Conservation (phyloP, 257 asterid species). For the Ilex aquifolium region DNA sequence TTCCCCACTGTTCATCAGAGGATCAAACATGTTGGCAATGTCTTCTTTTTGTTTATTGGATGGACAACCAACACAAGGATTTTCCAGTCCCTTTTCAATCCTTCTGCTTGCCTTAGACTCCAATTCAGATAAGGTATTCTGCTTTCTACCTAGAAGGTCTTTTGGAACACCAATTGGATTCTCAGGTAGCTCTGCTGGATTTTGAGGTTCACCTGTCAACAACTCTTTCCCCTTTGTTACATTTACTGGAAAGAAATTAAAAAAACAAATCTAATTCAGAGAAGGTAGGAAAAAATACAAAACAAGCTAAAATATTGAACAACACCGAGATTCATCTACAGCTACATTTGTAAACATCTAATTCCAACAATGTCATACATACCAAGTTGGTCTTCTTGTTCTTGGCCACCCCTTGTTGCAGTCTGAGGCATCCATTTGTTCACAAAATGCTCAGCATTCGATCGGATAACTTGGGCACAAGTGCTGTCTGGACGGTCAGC, state of each 20-base stretch:
- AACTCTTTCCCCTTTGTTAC: slow-evolving; percentile 31
- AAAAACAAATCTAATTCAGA: slow-evolving; percentile 7
- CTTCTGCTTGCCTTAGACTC: slow-evolving; percentile 16
- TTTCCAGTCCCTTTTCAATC: slow-evolving; percentile 22
- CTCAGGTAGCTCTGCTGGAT: slow-evolving; percentile 34
- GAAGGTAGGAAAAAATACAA: slow-evolving; percentile 9
- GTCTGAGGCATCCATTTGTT: slow-evolving; percentile 26
- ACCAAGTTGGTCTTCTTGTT: slow-evolving; percentile 34
- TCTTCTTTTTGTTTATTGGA: slow-evolving; percentile 19
- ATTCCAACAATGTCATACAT: slow-evolving; percentile 1
- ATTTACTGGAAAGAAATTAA: slow-evolving; percentile 26
- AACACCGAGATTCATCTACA: background rate
- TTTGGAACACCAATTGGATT: slow-evolving; percentile 25
- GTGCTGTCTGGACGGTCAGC: slow-evolving; percentile 54
- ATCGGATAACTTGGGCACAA: slow-evolving; percentile 55
- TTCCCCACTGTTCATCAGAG: slow-evolving; percentile 29
- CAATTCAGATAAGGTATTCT: slow-evolving; percentile 15
- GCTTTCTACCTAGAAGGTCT: slow-evolving; percentile 14
- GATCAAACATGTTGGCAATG: slow-evolving; percentile 13
- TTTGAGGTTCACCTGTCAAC: slow-evolving; percentile 22
- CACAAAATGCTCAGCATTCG: slow-evolving; percentile 45
- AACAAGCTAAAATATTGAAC: slow-evolving; percentile 9
- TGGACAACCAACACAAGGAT: slow-evolving; percentile 19
- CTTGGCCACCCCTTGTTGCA: slow-evolving; percentile 35
- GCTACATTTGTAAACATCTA: background rate